phyloP scores from a whole-genome alignment of 1,139 yeast genomes.

The Pichia sp. region DNA sequence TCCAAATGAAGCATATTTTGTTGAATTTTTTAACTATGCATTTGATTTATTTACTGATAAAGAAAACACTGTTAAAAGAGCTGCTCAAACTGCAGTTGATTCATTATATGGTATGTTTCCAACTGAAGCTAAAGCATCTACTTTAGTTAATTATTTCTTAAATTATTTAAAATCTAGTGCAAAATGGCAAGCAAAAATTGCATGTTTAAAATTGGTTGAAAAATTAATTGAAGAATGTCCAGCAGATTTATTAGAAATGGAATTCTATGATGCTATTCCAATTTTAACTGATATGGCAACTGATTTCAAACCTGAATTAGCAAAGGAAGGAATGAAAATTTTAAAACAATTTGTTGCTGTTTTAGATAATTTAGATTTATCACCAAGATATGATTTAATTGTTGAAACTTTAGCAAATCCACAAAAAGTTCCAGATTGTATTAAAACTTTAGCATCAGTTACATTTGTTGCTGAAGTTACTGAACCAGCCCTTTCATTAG shows the following conservation, averaged over 20 bases:
- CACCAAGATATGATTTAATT: constrained; percentile 78
- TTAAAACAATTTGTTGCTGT: constrained; percentile 69
- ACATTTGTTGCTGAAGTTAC: constrained; percentile 98
- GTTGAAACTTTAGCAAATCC: constrained; percentile 89
- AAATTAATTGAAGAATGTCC: constrained; percentile 75
- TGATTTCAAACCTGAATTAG: constrained; percentile 93
- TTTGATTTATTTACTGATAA: constrained; percentile 74
- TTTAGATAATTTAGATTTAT: constrained; percentile 86
- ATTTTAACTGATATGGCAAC: constrained; percentile 82
- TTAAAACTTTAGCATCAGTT: constrained; percentile 83
- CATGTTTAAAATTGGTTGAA: constrained; percentile 68
- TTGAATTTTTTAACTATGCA: constrained; percentile 49
- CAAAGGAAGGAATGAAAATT: constrained; percentile 72
- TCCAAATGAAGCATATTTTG: constrained; percentile 69
- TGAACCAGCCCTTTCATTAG: constrained; percentile 83
- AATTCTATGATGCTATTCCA: constrained; percentile 75
- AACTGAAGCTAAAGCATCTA: constrained; percentile 70
- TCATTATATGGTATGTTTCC: constrained; percentile 65
- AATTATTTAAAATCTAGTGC: constrained; percentile 71
- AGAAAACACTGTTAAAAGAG: constrained; percentile 76
- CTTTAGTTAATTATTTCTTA: constrained; percentile 55
- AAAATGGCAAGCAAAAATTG: constrained; percentile 88
- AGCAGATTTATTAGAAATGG: constrained; percentile 74
- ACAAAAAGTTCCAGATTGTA: constrained; percentile 78
- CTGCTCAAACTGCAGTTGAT: constrained; percentile 69